Conservation (phyloP, 148 eudicot genomes). For the Spergularia bocconei region DNA sequence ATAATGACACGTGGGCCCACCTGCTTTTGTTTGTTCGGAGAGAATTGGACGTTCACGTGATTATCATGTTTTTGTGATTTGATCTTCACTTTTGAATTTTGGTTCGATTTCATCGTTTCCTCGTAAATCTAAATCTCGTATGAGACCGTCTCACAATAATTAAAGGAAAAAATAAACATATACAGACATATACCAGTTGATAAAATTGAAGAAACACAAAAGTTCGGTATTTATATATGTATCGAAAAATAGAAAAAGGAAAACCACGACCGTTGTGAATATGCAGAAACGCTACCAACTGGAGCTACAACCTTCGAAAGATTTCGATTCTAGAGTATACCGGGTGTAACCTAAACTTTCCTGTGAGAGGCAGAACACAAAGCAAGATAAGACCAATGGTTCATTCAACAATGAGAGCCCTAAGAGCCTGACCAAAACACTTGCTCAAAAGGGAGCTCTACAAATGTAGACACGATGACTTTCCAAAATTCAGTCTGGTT, state of each 20-base stretch:
- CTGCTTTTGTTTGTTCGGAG: background rate
- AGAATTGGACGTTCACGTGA: background rate
- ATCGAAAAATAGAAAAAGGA: too few relatives aligned
- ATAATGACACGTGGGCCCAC: background rate
- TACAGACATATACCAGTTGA: too few relatives aligned
- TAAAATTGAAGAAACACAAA: too few relatives aligned
- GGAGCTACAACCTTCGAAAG: too few relatives aligned
- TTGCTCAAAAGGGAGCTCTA: slow-evolving; percentile 16
- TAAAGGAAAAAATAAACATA: too few relatives aligned
- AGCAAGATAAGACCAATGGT: slow-evolving; percentile 7
- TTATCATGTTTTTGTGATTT: background rate
- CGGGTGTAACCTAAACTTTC: slow-evolving; percentile 21
- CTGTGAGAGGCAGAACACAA: slow-evolving; percentile 35
- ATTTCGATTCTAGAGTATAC: background rate
- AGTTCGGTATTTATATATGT: too few relatives aligned
- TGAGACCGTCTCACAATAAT: too few relatives aligned
- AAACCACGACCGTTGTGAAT: too few relatives aligned
- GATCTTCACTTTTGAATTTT: too few relatives aligned
- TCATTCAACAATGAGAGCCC: slow-evolving; percentile 29
- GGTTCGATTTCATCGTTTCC: too few relatives aligned
- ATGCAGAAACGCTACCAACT: too few relatives aligned
- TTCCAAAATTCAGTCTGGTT: slow-evolving; percentile 24
- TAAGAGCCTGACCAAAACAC: slow-evolving; percentile 31
- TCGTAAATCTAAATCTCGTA: too few relatives aligned
- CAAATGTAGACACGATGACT: slow-evolving; percentile 10